phyloP scores from a whole-genome alignment of 768 basidiomycete genomes.

The Piloderma croceum region DNA sequence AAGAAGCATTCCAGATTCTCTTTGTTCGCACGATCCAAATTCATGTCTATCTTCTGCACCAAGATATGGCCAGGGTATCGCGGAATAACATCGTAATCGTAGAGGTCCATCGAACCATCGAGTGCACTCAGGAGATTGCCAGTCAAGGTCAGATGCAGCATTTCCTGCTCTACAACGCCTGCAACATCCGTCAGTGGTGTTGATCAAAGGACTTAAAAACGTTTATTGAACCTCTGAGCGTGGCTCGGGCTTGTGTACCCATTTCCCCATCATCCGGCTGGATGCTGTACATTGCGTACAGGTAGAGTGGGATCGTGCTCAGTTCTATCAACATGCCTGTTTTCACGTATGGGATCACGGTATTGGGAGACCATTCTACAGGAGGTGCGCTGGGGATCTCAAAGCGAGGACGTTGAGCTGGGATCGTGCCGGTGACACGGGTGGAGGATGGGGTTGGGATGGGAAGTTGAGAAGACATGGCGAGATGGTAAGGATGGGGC shows the following conservation, averaged over 20 bases:
- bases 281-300: slow-evolving; percentile 23
- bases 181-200: not conserved
- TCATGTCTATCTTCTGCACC: slow-evolving; percentile 5
- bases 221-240: no score
- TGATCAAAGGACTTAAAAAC: no score
- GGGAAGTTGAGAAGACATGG: no score
- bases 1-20: slow-evolving; percentile 3
- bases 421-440: no score
- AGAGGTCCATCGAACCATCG: slow-evolving; percentile 17
- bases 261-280: slow-evolving; percentile 14
- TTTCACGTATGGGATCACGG: no score
- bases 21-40: not conserved
- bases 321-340: slow-evolving; percentile 23
- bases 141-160: slow-evolving; percentile 24
- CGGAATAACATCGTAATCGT: slow-evolving; percentile 14
- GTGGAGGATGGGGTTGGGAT: no score
- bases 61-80: slow-evolving; percentile 18
- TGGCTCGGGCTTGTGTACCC: slow-evolving; percentile 12
- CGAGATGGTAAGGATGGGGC: no score
- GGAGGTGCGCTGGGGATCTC: no score
- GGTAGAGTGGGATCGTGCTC: slow-evolving; percentile 22
- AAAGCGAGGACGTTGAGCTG: no score
- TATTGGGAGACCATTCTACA: no score
- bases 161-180: slow-evolving; percentile 23
- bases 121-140: slow-evolving; percentile 20